Conservation (phyloP, 1,284 basidiomycete genomes). For the Ganoderma resinaceum region DNA sequence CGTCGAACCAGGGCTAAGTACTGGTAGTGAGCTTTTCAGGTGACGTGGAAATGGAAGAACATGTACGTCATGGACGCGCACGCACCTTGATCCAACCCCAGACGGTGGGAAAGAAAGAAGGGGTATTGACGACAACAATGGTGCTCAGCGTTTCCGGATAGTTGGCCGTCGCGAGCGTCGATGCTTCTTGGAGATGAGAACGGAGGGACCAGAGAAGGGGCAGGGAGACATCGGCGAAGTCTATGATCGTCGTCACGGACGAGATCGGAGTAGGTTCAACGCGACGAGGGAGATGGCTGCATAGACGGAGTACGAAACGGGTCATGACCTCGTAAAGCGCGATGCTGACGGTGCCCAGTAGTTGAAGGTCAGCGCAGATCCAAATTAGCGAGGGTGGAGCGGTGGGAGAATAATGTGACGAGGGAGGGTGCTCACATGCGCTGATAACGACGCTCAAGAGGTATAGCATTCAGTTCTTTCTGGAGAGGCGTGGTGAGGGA, state of each 20-base stretch:
- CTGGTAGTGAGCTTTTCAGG: background rate
- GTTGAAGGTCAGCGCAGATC: slow-evolving; percentile 15
- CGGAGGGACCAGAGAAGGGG: slow-evolving; percentile 72
- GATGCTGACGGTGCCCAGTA: slow-evolving; percentile 42
- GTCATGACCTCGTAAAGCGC: slow-evolving; percentile 72
- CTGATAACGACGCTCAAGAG: slow-evolving; percentile 64
- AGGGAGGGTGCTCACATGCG: slow-evolving; percentile 62
- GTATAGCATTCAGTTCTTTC: slow-evolving; percentile 63
- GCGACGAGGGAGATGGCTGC: slow-evolving; percentile 65
- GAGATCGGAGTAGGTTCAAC: slow-evolving; percentile 63
- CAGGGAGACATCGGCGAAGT: slow-evolving; percentile 68
- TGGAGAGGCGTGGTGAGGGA: slow-evolving; percentile 59
- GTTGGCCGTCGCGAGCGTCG: slow-evolving; percentile 75
- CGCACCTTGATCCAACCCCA: slow-evolving; percentile 82
- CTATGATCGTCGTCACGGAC: slow-evolving; percentile 76
- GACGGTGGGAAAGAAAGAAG: slow-evolving; percentile 77
- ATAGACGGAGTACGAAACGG: slow-evolving; percentile 69
- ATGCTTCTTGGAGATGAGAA: slow-evolving; percentile 75
- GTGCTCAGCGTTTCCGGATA: slow-evolving; percentile 78
- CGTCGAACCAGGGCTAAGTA: slow-evolving; percentile 82
- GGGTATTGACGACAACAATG: slow-evolving; percentile 76
- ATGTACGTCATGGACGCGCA: slow-evolving; percentile 2
- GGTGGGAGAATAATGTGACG: background rate
- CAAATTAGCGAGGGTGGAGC: slow-evolving; percentile 7
- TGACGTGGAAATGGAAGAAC: background rate